Conservation (phyloP, 1,139 yeast genomes). For the Sugiyamaella paludigena region DNA sequence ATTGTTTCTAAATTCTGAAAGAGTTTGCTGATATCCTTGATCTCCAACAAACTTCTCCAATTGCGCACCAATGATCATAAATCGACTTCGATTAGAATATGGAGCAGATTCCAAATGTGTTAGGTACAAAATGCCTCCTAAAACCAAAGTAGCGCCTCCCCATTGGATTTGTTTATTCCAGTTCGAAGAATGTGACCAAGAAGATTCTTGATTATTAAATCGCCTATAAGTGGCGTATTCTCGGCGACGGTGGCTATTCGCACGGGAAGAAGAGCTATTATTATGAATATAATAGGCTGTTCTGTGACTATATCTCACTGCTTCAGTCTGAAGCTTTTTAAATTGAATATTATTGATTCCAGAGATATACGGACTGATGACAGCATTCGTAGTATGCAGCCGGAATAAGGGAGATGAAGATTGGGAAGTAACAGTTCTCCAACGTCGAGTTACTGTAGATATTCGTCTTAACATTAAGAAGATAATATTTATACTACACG, state of each 20-base stretch:
- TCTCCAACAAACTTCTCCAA: slow-evolving; percentile 69
- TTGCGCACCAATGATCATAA: slow-evolving; percentile 70
- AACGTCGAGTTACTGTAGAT: too few species aligned
- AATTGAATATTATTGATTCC: too few species aligned
- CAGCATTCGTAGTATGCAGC: too few species aligned
- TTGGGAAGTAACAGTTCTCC: too few species aligned
- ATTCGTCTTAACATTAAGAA: too few species aligned
- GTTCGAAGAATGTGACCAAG: slow-evolving; percentile 9
- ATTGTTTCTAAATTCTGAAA: slow-evolving; percentile 38
- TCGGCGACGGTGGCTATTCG: neutral
- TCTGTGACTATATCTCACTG: neutral
- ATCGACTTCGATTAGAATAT: slow-evolving; percentile 67
- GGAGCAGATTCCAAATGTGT: slow-evolving; percentile 80
- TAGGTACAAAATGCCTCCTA: slow-evolving; percentile 49
- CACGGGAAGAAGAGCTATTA: neutral
- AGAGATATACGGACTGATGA: too few species aligned
- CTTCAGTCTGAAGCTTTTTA: too few species aligned
- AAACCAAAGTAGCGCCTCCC: slow-evolving; percentile 34
- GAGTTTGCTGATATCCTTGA: slow-evolving; percentile 59
- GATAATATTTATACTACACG: too few species aligned
- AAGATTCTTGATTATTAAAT: slow-evolving; percentile 6
- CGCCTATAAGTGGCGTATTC: slow-evolving; percentile 13
- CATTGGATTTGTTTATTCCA: slow-evolving; percentile 22
- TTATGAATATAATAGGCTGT: neutral
- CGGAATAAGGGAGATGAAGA: too few species aligned